Base-by-base conservation (phyloP, 768 basidiomycete genomes). In the Termitomyces sp. region DNA sequence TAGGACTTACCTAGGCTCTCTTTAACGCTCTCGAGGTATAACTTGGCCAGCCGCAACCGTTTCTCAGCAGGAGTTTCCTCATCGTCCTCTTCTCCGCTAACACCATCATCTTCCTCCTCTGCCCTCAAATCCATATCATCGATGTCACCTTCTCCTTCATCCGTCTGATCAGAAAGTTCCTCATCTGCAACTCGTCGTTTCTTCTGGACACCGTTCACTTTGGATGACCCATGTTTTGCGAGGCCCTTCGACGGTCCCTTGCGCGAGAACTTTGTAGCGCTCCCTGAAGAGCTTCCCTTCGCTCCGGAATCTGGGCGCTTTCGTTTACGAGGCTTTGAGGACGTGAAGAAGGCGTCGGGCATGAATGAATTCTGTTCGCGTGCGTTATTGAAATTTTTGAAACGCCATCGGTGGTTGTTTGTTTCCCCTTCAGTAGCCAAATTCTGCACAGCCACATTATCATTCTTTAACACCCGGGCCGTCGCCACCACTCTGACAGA, bases 61-160 rank as follows among this genome's bases (percentile, higher is more conserved):
- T 98, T 99, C 78, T 94, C 87, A 0, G 93, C 94, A 2, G 94
- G 92, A 5, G 94, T 96, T 74, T 98, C 96, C 62, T 86, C 78
- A 62, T 87, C 83, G 64, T 95, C 88, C 65, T 97, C 94, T 42
- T 94, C 93, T 6, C 84, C 89, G 63, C 89, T 90, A 27, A 76
- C 79, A 3, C 79, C 81, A 16, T 72, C 79, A 60, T 86, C 73
- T 40, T 77, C 78, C 26, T 54, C 61, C 22, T 76, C 77, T 7
- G 66, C 73, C 42, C 84, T 75, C 62, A 94, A 73, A 68, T 95
- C 91, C 77, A 94, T 80, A 68, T 89, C 86, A 64, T 90, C 89
- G 52, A 93, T 76, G 39, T 70, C 78, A 24, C 74, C 77, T 32
- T 65, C 81, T 33, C 81, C 83, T 32, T 79, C 79, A 55, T 83